Evolutionary conservation across 2,329 filamentous ascomycete species (phyloP), one percentile per base, ranked within the genome.

Genomic region (Diplodia sapinea): DNA sequence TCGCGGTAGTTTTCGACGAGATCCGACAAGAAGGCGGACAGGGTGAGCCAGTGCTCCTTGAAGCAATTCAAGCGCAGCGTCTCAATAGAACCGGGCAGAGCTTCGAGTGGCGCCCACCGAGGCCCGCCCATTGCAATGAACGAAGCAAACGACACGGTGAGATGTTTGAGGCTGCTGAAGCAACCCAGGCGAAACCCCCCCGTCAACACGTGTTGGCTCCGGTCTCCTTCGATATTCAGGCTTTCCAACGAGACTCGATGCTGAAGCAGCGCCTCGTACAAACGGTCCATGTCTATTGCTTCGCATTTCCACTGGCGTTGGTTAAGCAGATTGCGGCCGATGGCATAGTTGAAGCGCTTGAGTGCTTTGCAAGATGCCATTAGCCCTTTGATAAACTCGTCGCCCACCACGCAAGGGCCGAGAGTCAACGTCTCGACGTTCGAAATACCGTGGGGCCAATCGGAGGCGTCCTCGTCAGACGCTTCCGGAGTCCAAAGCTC

Each of bases 401-500:
- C 40, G 5, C 31, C 57, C 11, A 62, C 57, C 13, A 62, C 57
- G 6, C 57, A 43, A 8, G 57, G 57, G 6, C 57, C 57, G 17
- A 62, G 50, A 2, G 23, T 62, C 23, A 62, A 15, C 20, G 40
- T 33, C 40, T 62, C 57, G 9, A 62, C 23, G 11, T 43, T 43
- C 3, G 57, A 62, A 7, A 62, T 33, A 2, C 26, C 15, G 9
- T 12, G 26, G 26, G 57, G 57, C 57, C 57, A 62, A 8, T 62
- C 57, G 11, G 40, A n/a, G 1, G 57, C 57, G 26, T 62, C 57
- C 26, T 62, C 57, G n/a, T 62, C 57, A 4, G 40, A 33, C 11
- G 57, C 57, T 33, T 62, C 57, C 7, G 57, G 57, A 9, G 57
- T 62, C 57, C 57, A 62, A 9, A 62, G 57, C 26, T 62, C 57